These are phyloP conservation scores for Raddia guianensis DNA, from an alignment of 176 grass and related monocot species.

Conservation along the genomic window DNA sequence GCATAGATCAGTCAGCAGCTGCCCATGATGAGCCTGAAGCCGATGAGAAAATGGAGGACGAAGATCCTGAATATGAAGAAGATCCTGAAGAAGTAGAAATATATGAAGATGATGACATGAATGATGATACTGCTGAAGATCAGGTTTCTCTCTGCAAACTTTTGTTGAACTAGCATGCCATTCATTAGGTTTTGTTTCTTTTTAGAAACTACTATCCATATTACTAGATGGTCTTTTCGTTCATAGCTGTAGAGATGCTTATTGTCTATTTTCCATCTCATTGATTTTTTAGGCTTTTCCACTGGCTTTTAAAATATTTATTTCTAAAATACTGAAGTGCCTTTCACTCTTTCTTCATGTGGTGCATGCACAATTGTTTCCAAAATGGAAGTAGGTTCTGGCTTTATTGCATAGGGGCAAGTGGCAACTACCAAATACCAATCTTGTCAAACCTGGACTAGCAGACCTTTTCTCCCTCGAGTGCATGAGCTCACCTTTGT, in stretches of 20 bases:
- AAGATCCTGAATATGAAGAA: conserved; percentile 81
- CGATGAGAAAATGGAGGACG: conserved; percentile 51
- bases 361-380: background rate
- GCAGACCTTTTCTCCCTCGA: background rate
- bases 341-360: background rate
- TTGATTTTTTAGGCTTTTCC: background rate
- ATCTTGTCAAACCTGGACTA: background rate
- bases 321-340: conserved; percentile 9
- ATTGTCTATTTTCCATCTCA: background rate
- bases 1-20: conserved; percentile 10
- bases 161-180: conserved; percentile 2
- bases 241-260: conserved; percentile 8
- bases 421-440: background rate
- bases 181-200: background rate
- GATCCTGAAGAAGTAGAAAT: conserved; percentile 83
- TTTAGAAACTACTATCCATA: background rate
- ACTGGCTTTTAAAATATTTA: conserved; percentile 1
- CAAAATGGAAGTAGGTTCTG: conserved; percentile 1
- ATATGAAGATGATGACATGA: conserved; percentile 72
- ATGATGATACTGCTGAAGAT: conserved; percentile 51
- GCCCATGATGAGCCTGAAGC: conserved; percentile 33
- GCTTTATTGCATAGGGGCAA: conserved; percentile 10
- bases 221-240: background rate
- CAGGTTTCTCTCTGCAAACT: background rate
- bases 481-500: background rate